These are phyloP conservation scores for Sabuloglossum arenarium DNA, from an alignment of 495 filamentous ascomycete genomes.

Conservation along the genomic window DNA sequence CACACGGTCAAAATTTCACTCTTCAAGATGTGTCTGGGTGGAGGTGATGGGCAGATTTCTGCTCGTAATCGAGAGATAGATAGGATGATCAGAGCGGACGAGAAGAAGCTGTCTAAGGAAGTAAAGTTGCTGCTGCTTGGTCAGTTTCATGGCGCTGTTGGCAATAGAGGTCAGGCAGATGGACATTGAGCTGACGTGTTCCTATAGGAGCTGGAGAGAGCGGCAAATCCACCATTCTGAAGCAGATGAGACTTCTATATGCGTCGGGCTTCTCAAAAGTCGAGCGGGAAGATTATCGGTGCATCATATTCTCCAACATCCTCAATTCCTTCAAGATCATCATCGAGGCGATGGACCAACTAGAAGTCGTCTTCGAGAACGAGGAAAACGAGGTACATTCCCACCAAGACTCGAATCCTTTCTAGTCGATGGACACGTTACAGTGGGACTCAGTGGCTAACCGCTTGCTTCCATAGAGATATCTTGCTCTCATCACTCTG, in stretches of 20 bases:
- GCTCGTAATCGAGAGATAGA: conserved; percentile 48
- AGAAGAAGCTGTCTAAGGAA: conserved; percentile 57
- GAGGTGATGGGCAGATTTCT: conserved; percentile 25
- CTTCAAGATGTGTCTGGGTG: conserved; percentile 41
- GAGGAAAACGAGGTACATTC: conserved; percentile 31
- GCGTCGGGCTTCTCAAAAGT: conserved; percentile 76
- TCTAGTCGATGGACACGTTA: not conserved
- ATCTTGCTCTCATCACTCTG: conserved; percentile 3
- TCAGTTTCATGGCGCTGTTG: conserved; percentile 19
- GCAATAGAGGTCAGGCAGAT: not conserved
- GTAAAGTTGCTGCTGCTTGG: conserved; percentile 72
- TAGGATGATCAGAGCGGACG: conserved; percentile 53
- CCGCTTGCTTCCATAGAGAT: not conserved
- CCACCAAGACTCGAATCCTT: not conserved
- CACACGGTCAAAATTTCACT: conserved; percentile 5
- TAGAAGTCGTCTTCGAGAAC: conserved; percentile 54
- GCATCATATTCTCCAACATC: conserved; percentile 86
- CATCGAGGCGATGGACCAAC: conserved; percentile 81
- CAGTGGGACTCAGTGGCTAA: not conserved
- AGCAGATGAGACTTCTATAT: conserved; percentile 99
- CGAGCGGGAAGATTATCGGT: conserved; percentile 81
- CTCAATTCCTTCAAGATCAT: conserved; percentile 76
- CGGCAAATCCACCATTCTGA: conserved; percentile 93
- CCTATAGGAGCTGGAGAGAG: conserved; percentile 79
- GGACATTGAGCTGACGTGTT: not conserved